Evolutionary conservation across 2,329 filamentous ascomycete species (phyloP).

Genomic region (Periconia sp.): DNA sequence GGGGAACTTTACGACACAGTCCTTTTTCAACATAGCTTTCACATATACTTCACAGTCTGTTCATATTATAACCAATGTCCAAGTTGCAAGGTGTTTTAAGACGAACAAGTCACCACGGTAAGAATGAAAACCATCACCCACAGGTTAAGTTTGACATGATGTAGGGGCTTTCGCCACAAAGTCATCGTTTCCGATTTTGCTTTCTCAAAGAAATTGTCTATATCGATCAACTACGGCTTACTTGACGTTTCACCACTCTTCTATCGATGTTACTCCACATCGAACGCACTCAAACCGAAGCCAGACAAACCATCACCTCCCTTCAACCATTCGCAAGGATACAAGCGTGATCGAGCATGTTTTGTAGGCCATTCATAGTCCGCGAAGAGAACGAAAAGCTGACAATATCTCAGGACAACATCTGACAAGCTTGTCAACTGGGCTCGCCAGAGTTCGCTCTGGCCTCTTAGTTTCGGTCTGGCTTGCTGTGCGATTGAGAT

Average conservation of each 20-base stretch:
- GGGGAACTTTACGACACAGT: neutral
- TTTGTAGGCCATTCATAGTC: slow-evolving; percentile 7
- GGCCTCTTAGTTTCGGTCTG: slow-evolving; percentile 87
- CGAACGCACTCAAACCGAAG: too few relatives aligned
- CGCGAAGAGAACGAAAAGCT: neutral
- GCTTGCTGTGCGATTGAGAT: slow-evolving; percentile 90
- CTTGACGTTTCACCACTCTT: too few relatives aligned
- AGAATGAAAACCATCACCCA: too few relatives aligned
- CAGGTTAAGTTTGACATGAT: too few relatives aligned
- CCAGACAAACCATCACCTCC: neutral
- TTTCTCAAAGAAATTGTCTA: too few relatives aligned
- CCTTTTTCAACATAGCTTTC: too few relatives aligned
- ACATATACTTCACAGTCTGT: slow-evolving; percentile 1
- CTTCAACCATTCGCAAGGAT: slow-evolving; percentile 3
- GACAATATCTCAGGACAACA: slow-evolving; percentile 63
- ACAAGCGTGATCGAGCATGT: slow-evolving; percentile 18
- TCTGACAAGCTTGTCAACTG: slow-evolving; percentile 82
- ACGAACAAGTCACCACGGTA: too few relatives aligned
- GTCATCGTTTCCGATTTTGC: too few relatives aligned
- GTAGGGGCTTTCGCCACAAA: too few relatives aligned
- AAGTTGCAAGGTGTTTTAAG: neutral
- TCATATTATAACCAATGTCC: neutral
- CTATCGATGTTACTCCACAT: too few relatives aligned
- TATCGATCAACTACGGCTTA: too few relatives aligned
- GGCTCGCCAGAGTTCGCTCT: slow-evolving; percentile 81